Base-by-base conservation (phyloP, 257 asterid genomes). In the Datura wrightii region DNA sequence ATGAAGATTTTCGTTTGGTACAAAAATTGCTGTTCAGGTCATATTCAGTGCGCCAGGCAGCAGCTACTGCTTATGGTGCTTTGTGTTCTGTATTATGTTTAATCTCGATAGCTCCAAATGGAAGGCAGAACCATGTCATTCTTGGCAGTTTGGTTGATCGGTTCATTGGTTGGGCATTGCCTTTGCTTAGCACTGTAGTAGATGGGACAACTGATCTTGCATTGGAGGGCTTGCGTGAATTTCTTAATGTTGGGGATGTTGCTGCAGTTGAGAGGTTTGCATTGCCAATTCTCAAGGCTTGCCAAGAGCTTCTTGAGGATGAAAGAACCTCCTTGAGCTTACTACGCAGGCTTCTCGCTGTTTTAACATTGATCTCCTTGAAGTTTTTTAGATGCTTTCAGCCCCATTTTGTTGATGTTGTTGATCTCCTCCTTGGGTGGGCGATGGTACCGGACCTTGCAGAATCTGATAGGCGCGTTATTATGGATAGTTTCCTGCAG, bases 351-450 rank as follows among this genome's bases (percentile, higher is more conserved):
- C 92, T 97, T 89, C 98, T 97, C 80, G 91, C 91, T 81, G 90
- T 94, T 54, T 84, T 97, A 87, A 91, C 98, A 36, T 85, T 95
- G 83, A 94, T 97, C 76, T 94, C 99, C 8, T 79, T 97, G 90
- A 97, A 97, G 91, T 97, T 93, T 84, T 91, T 92, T 79, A 91
- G 98, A 91, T 93, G 94, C 88, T 97, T 97, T 89, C 98, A 95
- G 87, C 97, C 99, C 82, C 97, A 92, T 89, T 97, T 97, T 91
- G 91, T 92, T 86, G 99, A 97, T 85, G 90, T 97, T 89, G 98
- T 97, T 60, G 99, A 97, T 90, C 90, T 95, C 69, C 98, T 97
- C 80, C 98, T 97, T 87, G 99, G 99, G 83, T 97, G 99, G 98
- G 99, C 94, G 54, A 90, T 97, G 98, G 93, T 90, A 62, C 98